Conservation (phyloP, 345 rosid genomes). For the Stellera chamaejasme region DNA sequence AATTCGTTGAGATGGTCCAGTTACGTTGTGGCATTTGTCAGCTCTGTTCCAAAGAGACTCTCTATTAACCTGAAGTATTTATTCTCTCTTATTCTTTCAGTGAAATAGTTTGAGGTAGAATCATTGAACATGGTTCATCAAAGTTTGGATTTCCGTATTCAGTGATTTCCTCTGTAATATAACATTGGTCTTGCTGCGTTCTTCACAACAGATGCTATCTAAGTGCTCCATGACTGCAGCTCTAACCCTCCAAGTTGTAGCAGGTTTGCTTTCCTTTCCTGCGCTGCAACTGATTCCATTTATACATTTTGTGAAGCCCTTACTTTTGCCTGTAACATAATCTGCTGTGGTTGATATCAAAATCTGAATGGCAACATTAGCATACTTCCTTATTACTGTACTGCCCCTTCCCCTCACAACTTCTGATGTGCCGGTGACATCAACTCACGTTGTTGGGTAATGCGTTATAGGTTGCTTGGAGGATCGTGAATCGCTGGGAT, state of each 20-base stretch:
- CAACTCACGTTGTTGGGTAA: neutral
- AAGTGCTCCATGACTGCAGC: slow-evolving; percentile 1
- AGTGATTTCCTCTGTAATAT: neutral
- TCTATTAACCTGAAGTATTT: neutral
- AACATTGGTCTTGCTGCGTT: slow-evolving; percentile 9
- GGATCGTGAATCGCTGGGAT: neutral
- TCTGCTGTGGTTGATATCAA: neutral
- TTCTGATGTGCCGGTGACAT: neutral
- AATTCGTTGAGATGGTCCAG: no score
- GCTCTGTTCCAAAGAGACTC: neutral
- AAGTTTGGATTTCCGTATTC: neutral
- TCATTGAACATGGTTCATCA: neutral
- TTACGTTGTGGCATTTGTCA: neutral
- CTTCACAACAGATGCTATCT: slow-evolving; percentile 23
- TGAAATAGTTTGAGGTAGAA: neutral
- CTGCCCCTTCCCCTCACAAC: no score
- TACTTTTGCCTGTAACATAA: neutral
- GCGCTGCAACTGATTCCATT: neutral
- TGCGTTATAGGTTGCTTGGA: neutral
- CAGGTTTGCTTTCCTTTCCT: slow-evolving; percentile 13
- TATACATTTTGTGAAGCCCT: neutral
- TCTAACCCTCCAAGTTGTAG: slow-evolving; percentile 7
- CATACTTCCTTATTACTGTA: no score
- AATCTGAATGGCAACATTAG: neutral
- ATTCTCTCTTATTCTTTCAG: neutral